A percentile compares a stretch with the other conserved stretches of the same genome.
phyloP scores from a whole-genome alignment of 1,284 basidiomycete species.

The Puccinia polysora region DNA sequence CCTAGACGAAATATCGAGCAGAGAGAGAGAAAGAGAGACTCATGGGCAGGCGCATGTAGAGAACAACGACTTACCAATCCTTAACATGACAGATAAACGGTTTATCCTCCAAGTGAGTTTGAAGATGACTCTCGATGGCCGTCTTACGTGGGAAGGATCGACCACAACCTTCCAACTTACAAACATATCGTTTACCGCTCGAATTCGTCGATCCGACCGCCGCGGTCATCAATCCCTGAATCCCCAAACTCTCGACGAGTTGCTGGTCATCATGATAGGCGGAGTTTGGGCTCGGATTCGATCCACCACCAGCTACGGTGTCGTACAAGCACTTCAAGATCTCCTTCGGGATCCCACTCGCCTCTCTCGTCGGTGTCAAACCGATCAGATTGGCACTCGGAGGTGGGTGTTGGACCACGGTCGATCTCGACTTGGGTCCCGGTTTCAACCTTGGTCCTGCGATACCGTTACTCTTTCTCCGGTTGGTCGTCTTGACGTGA shows the following conservation, averaged over 20 bases:
- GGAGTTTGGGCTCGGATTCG: too few relatives aligned
- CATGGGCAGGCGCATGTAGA: too few relatives aligned
- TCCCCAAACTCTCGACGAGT: too few relatives aligned
- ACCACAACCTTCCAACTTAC: conserved; percentile 55
- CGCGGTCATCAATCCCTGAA: too few relatives aligned
- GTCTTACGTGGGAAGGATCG: conserved; percentile 56
- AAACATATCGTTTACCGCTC: conserved; percentile 51
- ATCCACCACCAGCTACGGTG: too few relatives aligned
- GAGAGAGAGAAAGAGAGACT: too few relatives aligned
- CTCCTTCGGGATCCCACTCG: conserved; percentile 14
- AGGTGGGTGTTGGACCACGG: conserved; percentile 32
- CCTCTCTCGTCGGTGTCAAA: neutral
- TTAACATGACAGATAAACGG: conserved; percentile 55
- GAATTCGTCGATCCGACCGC: too few relatives aligned
- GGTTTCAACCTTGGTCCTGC: conserved; percentile 32
- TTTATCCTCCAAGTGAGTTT: conserved; percentile 58
- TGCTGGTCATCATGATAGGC: too few relatives aligned
- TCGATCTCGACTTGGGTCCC: conserved; percentile 23
- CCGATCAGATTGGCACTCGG: conserved; percentile 6
- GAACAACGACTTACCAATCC: conserved; percentile 53
- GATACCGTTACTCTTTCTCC: too few relatives aligned
- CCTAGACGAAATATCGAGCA: too few relatives aligned
- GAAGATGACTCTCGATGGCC: conserved; percentile 56
- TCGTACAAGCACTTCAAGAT: conserved; percentile 19
- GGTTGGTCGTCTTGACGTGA: too few relatives aligned